A percentile compares a stretch with the other conserved stretches of the same genome.
Conservation (phyloP, 768 basidiomycete species). For the Trametes villosa region DNA sequence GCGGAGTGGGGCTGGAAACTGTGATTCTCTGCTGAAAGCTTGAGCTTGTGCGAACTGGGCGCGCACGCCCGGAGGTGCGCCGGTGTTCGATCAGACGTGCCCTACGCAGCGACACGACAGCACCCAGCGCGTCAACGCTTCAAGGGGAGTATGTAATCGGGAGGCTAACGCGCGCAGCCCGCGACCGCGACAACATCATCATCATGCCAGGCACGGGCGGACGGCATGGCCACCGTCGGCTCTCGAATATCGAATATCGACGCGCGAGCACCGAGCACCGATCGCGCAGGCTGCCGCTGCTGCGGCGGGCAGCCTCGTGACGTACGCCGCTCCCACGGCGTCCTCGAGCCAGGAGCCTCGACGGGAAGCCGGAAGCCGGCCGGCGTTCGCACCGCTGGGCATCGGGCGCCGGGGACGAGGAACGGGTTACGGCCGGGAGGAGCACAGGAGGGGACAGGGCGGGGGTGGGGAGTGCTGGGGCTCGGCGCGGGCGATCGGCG, state of each 20-base stretch:
- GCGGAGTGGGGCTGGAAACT: background rate
- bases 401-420: background rate
- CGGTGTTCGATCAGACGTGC: background rate
- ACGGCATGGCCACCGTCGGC: background rate
- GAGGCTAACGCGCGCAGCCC: too few species aligned
- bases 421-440: background rate
- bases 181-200: background rate
- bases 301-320: slow-evolving; percentile 12
- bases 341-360: slow-evolving; percentile 5
- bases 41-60: background rate
- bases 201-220: background rate
- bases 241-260: background rate
- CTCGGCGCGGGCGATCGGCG: slow-evolving; percentile 1
- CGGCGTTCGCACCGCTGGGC: background rate
- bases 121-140: too few species aligned
- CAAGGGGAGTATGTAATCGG: too few species aligned
- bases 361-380: background rate
- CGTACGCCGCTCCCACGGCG: slow-evolving; percentile 11
- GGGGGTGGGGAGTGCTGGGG: background rate
- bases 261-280: too few species aligned
- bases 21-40: too few species aligned
- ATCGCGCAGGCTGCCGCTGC: background rate
- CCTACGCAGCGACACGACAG: too few species aligned
- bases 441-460: background rate
- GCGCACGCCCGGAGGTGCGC: background rate